Evolutionary conservation across 2,329 filamentous ascomycete species (phyloP).

Genomic region (Cladobotryum mycophilum): DNA sequence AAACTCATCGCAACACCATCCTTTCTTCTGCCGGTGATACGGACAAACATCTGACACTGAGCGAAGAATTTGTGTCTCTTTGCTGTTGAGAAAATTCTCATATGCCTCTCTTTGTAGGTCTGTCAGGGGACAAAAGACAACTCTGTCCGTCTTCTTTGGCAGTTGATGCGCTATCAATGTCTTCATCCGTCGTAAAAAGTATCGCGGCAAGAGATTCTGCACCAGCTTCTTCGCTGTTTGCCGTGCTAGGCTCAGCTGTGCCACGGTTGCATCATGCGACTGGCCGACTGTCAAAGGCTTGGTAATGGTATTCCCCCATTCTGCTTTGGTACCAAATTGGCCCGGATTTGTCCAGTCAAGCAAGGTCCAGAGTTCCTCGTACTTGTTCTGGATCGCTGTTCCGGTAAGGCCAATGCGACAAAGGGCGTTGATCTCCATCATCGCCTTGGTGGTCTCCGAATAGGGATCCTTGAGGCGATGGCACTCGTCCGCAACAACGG

Average conservation of each 20-base stretch:
- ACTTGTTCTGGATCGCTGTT: constrained; percentile 87
- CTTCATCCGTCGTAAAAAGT: constrained; percentile 92
- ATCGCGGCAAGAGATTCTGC: constrained; percentile 77
- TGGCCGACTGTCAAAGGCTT: constrained; percentile 80
- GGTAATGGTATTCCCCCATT: constrained; percentile 75
- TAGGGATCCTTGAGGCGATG: constrained; percentile 77
- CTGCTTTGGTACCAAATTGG: constrained; percentile 52
- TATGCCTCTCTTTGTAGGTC: constrained; percentile 77
- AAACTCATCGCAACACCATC: constrained; percentile 69
- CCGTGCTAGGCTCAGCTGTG: constrained; percentile 74
- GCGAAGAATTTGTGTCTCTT: constrained; percentile 63
- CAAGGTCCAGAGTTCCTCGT: constrained; percentile 93
- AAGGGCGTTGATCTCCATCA: constrained; percentile 85
- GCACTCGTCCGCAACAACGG: constrained; percentile 89
- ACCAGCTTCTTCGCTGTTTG: constrained; percentile 80
- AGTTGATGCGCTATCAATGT: constrained; percentile 84
- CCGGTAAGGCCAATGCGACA: constrained; percentile 91
- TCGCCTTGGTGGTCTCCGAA: constrained; percentile 73
- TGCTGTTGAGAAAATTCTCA: constrained; percentile 65
- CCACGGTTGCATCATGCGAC: constrained; percentile 80
- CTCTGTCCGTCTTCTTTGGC: constrained; percentile 87
- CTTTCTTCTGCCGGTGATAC: constrained; percentile 56
- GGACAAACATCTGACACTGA: constrained; percentile 61
- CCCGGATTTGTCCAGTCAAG: constrained; percentile 96
- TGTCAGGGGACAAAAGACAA: constrained; percentile 91